These are phyloP conservation scores for Hippophae gyantsensis DNA, from an alignment of 306 rosid species.

Conservation along the genomic window DNA sequence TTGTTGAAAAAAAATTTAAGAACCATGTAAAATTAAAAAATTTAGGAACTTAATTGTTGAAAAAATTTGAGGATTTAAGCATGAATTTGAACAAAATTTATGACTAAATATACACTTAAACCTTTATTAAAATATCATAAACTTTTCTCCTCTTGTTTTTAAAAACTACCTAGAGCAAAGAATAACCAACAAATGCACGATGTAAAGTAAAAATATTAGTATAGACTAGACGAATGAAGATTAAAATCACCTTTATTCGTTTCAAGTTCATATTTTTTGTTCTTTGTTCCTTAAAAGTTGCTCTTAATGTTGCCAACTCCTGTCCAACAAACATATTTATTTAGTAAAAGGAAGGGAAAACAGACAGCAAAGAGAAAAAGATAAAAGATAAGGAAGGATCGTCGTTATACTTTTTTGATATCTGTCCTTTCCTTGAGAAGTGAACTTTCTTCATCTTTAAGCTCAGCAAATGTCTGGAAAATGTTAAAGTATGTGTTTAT, in stretches of 20 bases:
- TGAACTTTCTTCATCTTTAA: conserved; percentile 66
- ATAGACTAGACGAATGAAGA: background rate
- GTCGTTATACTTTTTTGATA: conserved; percentile 42
- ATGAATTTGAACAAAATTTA: too few relatives aligned
- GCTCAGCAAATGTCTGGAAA: conserved; percentile 60
- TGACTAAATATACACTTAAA: too few relatives aligned
- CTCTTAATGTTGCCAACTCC: conserved; percentile 50
- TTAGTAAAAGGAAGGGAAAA: background rate
- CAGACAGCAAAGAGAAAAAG: background rate
- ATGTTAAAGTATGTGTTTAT: background rate
- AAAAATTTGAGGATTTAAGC: too few relatives aligned
- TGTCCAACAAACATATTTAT: conserved; percentile 21
- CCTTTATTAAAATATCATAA: too few relatives aligned
- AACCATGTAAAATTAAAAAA: too few relatives aligned
- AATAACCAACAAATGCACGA: background rate
- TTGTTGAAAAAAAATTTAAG: too few relatives aligned
- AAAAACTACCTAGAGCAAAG: too few relatives aligned
- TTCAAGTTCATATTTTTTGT: conserved; percentile 59
- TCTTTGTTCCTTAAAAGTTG: conserved; percentile 43
- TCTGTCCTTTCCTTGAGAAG: conserved; percentile 53
- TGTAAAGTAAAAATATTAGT: background rate
- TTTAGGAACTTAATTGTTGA: too few relatives aligned
- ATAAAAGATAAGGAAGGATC: background rate
- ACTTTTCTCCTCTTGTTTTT: too few relatives aligned
- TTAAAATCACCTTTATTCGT: conserved; percentile 56